Percentiles rank a stretch among this genome's conserved stretches.
These are phyloP conservation scores for Dioscorea zingiberensis DNA, from an alignment of 106 monocot species.

Conservation along the genomic window DNA sequence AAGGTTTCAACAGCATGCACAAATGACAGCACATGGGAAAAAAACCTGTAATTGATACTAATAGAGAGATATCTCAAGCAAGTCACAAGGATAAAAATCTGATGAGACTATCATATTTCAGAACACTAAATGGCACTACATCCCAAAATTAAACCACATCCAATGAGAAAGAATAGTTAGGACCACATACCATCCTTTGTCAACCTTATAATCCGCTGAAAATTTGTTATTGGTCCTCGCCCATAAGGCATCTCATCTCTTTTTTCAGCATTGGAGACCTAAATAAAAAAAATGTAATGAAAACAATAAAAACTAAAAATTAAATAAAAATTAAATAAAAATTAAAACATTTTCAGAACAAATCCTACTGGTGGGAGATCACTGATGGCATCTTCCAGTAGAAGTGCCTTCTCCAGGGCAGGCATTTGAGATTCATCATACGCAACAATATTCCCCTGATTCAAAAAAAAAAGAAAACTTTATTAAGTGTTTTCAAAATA, in stretches of 20 bases:
- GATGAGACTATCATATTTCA: no score
- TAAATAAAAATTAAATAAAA: neutral
- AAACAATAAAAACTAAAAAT: no score
- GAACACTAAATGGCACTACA: no score
- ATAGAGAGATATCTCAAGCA: no score
- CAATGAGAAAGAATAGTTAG: no score
- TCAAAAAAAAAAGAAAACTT: no score
- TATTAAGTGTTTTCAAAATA: no score
- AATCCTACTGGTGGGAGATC: slow-evolving; percentile 41
- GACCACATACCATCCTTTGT: slow-evolving; percentile 18
- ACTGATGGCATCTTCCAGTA: slow-evolving; percentile 66
- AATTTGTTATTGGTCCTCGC: slow-evolving; percentile 30
- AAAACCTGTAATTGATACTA: no score
- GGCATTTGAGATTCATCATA: slow-evolving; percentile 41
- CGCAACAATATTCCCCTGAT: slow-evolving; percentile 58
- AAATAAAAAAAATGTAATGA: neutral
- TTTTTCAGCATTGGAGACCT: slow-evolving; percentile 48
- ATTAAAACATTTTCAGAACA: neutral
- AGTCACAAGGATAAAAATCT: no score
- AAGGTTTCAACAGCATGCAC: no score
- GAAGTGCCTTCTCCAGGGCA: slow-evolving; percentile 31
- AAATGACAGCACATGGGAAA: no score
- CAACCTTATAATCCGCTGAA: slow-evolving; percentile 39
- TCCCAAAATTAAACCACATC: no score
- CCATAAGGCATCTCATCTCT: slow-evolving; percentile 55